A percentile compares a stretch with the other conserved stretches of the same genome.
These are phyloP conservation scores for Coelastrella sp. DNA, from an alignment of 139 green algal species.

Conservation along the genomic window DNA sequence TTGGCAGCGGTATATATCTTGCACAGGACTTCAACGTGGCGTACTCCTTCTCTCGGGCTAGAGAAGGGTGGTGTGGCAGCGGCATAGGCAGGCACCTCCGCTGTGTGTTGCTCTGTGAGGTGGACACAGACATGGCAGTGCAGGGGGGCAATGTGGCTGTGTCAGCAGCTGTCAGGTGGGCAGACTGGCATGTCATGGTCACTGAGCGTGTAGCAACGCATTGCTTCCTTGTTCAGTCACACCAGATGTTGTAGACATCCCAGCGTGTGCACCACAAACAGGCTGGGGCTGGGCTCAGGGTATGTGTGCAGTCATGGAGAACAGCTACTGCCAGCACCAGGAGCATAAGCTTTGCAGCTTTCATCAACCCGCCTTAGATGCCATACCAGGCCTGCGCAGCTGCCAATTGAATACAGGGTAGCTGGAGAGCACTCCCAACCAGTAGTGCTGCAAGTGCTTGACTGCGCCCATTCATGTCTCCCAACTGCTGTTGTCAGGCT, in stretches of 20 bases:
- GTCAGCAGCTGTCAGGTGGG: not conserved
- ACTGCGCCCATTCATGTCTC: not conserved
- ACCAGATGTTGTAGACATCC: no score
- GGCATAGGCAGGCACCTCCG: constrained; percentile 19
- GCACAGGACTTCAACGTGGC: not conserved
- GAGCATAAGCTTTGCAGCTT: no score
- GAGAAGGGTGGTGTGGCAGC: constrained; percentile 21
- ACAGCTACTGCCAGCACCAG: no score
- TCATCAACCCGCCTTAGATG: not conserved
- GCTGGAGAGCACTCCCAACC: not conserved
- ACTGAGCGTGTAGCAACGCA: not conserved
- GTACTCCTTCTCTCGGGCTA: not conserved
- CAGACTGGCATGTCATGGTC: not conserved
- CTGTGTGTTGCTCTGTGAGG: constrained; percentile 42
- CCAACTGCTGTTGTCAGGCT: constrained; percentile 16
- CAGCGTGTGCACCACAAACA: no score
- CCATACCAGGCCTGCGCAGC: not conserved
- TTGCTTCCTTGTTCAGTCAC: not conserved
- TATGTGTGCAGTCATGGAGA: no score
- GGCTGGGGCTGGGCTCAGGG: no score
- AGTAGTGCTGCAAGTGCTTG: not conserved
- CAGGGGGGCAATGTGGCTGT: not conserved
- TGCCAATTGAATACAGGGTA: not conserved
- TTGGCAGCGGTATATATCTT: constrained; percentile 38
- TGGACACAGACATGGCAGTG: not conserved